Evolutionary conservation across 2,329 filamentous ascomycete genomes (phyloP), one percentile per base, ranked within the genome.

Genomic region (Ophiocordyceps camponoti-leonardi): DNA sequence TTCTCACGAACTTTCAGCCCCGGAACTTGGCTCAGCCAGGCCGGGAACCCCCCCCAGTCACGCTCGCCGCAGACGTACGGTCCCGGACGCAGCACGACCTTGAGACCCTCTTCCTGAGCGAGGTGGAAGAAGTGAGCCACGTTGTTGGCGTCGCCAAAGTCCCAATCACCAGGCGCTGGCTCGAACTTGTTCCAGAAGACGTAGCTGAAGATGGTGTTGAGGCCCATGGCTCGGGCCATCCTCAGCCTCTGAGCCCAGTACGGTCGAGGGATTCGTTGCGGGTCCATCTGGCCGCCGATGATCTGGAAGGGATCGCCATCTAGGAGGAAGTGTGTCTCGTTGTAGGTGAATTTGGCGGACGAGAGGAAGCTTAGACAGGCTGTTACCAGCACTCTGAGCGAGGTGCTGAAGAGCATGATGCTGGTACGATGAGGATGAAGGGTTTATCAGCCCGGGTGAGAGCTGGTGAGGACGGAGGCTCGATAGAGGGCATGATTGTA

Each of bases 221-320:
- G 66, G 47, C 86, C 84, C 86, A 93, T 90, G 18, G 84, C 85
- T 61, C 79, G 82, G 33, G 83, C 85, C 64, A 88, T 92, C 64
- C 90, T 84, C 53, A 80, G 69, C 11, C 69, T 61, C 41, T 72
- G 63, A 16, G 58, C 53, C 69, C 69, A 72, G 52, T 69, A 69
- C 26, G 60, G 51, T 5, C 56, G 58, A 0, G 68, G 69, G 35
- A 72, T 65, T 13, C 68, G 63, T 49, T 72, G 69, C 1, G 67
- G 67, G 46, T 71, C 68, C 60, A 71, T 71, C 52, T 71, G 67
- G 2, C 68, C 68, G 1, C 68, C 67, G 46, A 71, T 65, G 42
- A 71, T 68, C 33, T 49, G 45, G 22, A 44, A 45, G 5, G 47
- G 43, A 18, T 46, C 11, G 20, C 47, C 45, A 42, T 47, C 35